These are phyloP conservation scores for Aspergillus sp. DNA, from an alignment of 2,329 filamentous ascomycete genomes.

Conservation along the genomic window DNA sequence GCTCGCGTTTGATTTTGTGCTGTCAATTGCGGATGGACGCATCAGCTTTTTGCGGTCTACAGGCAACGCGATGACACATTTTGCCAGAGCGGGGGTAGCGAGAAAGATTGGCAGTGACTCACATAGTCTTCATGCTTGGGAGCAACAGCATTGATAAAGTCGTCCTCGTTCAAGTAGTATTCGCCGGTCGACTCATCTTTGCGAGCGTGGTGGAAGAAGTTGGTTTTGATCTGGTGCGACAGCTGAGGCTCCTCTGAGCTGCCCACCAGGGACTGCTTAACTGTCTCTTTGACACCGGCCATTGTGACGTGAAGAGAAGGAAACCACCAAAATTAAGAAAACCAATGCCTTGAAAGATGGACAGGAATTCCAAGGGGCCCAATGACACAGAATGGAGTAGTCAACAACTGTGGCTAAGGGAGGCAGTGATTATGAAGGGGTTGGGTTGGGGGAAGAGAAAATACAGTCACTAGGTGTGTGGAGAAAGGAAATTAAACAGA, in stretches of 20 bases:
- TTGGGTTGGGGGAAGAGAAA: conserved; percentile 9
- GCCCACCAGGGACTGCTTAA: conserved; percentile 78
- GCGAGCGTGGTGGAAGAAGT: conserved; percentile 71
- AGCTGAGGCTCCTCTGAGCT: conserved; percentile 54
- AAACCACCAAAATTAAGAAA: no score
- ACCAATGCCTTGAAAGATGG: no score
- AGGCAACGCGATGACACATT: no score
- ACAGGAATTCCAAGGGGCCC: no score
- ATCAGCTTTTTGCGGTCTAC: conserved; percentile 1
- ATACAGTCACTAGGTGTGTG: conserved; percentile 9
- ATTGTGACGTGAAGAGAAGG: conserved; percentile 22
- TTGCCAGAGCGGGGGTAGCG: background rate
- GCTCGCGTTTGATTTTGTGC: conserved; percentile 97
- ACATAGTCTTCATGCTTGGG: conserved; percentile 87
- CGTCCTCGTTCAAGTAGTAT: conserved; percentile 72
- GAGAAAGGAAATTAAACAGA: conserved; percentile 9
- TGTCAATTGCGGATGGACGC: conserved; percentile 36
- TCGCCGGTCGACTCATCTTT: conserved; percentile 74
- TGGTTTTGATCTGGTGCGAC: conserved; percentile 68
- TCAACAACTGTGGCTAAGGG: background rate
- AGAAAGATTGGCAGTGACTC: conserved; percentile 40
- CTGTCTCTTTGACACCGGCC: conserved; percentile 58
- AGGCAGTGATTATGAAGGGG: conserved; percentile 12
- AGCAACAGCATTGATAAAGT: conserved; percentile 88
- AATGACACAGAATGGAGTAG: no score